Evolutionary conservation across 2,329 filamentous ascomycete species (phyloP), one percentile per base, ranked within the genome.

Genomic region (Phoma sp.): DNA sequence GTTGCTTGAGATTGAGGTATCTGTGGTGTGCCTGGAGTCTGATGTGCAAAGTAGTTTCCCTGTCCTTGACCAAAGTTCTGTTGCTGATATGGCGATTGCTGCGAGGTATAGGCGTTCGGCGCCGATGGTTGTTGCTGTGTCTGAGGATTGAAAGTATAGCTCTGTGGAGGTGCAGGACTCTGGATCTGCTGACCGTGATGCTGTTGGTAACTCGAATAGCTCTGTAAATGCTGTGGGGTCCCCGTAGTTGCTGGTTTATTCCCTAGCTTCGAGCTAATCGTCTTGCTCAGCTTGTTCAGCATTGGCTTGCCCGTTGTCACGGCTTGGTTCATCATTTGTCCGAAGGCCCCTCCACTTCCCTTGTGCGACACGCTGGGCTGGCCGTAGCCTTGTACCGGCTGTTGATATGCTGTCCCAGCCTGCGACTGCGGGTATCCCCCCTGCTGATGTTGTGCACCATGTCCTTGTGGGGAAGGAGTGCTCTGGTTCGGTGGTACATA

Each of bases 261-360:
- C 7, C 67, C 62, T 23, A 73, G 48, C 54, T 68, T 71, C 7
- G 69, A 71, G 62, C 67, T 72, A 24, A 74, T 70, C 7, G 67
- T 69, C 64, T 74, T 74, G 39, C 67, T 64, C 35, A 74, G 44
- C 55, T 73, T 74, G 51, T 73, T 67, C 45, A 73, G 29, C 65
- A 73, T 69, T 1, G 71, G 71, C 57, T 73, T 74, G n/a, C 68
- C 61, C 0, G 65, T 71, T 2, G 68, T 70, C 7, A 74, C 69
- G 2, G 70, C 71, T 51, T 73, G 71, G 29, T 74, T 69, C 57
- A 74, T 59, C 60, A 71, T 71, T 32, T 66, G 61, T 1, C 69
- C 69, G 38, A 73, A 66, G 4, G 57, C 54, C 0, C 62, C 66
- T 2, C 55, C 62, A n/a, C 53, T 40, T 23, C 57, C 42, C 55